Conservation (phyloP, 1,284 basidiomycete species). For the Fomitiporia mediterranea region DNA sequence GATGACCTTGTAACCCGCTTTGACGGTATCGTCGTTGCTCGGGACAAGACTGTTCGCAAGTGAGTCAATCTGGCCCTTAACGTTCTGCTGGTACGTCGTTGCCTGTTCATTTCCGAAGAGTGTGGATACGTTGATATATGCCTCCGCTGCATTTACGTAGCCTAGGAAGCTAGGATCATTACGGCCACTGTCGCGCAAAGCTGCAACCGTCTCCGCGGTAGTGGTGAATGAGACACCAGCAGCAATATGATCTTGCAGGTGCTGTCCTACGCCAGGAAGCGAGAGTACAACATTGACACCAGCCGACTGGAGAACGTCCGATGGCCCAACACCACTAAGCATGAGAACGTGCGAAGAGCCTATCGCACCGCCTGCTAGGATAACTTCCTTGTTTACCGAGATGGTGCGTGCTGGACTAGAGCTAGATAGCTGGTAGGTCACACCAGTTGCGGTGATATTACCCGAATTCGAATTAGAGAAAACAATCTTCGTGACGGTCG, state of each 20-base stretch:
- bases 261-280: slow-evolving; percentile 72
- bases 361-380: slow-evolving; percentile 42
- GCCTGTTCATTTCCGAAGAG: slow-evolving; percentile 39
- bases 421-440: slow-evolving; percentile 44
- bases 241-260: slow-evolving; percentile 68
- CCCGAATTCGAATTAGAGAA: slow-evolving; percentile 41
- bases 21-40: slow-evolving; percentile 43
- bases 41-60: slow-evolving; percentile 42
- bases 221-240: slow-evolving; percentile 47
- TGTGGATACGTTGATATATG: slow-evolving; percentile 55
- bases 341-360: slow-evolving; percentile 65
- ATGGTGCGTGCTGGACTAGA: slow-evolving; percentile 37
- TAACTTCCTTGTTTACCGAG: slow-evolving; percentile 35
- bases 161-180: slow-evolving; percentile 44
- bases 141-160: slow-evolving; percentile 63
- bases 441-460: slow-evolving; percentile 48
- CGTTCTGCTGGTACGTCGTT: slow-evolving; percentile 32
- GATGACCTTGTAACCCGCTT: slow-evolving; percentile 60
- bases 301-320: slow-evolving; percentile 45
- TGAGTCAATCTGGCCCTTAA: slow-evolving; percentile 33
- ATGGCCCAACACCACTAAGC: slow-evolving; percentile 69
- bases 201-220: slow-evolving; percentile 41
- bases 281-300: slow-evolving; percentile 45
- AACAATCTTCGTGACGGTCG: slow-evolving; percentile 56
- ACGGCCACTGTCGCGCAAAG: slow-evolving; percentile 33